Evolutionary conservation across 805 yeast species (phyloP).

Genomic region (Kodamaea sagamina): DNA sequence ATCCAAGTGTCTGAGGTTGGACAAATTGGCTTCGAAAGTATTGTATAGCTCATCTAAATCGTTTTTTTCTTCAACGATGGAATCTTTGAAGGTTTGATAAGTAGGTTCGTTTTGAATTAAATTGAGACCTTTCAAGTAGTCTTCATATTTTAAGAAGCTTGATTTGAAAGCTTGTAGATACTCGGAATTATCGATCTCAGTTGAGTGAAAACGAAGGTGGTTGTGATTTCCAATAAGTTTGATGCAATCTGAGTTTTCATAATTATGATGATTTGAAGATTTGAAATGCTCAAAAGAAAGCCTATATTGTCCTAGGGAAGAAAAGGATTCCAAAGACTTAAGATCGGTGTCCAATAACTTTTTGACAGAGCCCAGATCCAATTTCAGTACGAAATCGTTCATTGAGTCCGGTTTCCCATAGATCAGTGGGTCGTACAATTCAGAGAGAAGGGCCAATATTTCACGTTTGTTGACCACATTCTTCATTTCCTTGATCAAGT

Average conservation of each 20-base stretch:
- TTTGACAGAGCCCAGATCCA: constrained; percentile 15
- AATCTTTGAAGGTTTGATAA: background rate
- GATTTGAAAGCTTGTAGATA: constrained; percentile 21
- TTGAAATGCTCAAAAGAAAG: constrained; percentile 27
- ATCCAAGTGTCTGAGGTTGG: constrained; percentile 2
- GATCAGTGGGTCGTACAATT: constrained; percentile 11
- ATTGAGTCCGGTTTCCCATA: constrained; percentile 16
- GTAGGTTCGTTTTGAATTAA: background rate
- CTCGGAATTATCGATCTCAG: constrained; percentile 21
- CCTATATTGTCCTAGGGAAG: constrained; percentile 26
- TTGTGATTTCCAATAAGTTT: constrained; percentile 19
- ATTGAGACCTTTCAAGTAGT: background rate
- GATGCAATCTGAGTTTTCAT: constrained; percentile 31
- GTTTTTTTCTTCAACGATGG: background rate
- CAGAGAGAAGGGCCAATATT: constrained; percentile 19
- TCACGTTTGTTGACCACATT: constrained; percentile 19
- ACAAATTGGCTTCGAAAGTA: background rate
- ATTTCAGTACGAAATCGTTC: constrained; percentile 17
- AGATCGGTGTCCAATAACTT: constrained; percentile 16
- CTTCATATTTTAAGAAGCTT: constrained; percentile 7
- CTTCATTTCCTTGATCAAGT: constrained; percentile 22
- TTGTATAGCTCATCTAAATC: background rate
- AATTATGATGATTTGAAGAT: constrained; percentile 36
- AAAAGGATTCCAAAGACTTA: constrained; percentile 22
- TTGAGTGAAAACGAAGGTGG: constrained; percentile 19